Conservation (phyloP, 2,329 filamentous ascomycete species). For the Talaromyces verruculosus region DNA sequence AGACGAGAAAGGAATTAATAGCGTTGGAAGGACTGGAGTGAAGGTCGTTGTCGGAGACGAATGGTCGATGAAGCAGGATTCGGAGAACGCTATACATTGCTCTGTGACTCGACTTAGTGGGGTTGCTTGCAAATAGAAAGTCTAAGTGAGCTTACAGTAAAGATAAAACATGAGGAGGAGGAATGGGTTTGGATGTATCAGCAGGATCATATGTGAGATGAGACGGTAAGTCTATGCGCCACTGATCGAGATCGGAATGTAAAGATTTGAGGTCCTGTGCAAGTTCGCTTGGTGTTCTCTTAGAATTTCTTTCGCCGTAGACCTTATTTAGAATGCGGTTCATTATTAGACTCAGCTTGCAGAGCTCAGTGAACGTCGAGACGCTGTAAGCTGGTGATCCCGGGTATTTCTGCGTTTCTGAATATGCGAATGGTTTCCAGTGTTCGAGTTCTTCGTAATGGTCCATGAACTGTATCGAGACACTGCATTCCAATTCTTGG, state of each 20-base stretch:
- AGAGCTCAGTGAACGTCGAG: constrained; percentile 39
- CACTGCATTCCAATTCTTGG: constrained; percentile 48
- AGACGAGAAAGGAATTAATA: constrained; percentile 48
- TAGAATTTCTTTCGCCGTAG: constrained; percentile 47
- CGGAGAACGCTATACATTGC: constrained; percentile 54
- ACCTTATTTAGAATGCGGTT: constrained; percentile 49
- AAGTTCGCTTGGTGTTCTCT: constrained; percentile 35
- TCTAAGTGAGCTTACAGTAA: constrained; percentile 29
- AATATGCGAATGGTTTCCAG: constrained; percentile 50
- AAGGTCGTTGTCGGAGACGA: constrained; percentile 46
- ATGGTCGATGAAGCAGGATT: constrained; percentile 57
- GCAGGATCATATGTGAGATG: constrained; percentile 44
- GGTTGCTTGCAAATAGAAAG: not conserved
- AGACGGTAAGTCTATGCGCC: constrained; percentile 44
- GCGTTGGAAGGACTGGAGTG: constrained; percentile 46
- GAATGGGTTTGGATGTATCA: constrained; percentile 29
- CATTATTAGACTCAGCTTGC: constrained; percentile 49
- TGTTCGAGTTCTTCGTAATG: constrained; percentile 55
- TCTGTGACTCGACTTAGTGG: not conserved
- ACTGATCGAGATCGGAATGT: constrained; percentile 45
- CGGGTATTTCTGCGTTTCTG: constrained; percentile 31
- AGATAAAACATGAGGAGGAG: constrained; percentile 50
- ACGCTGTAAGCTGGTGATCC: constrained; percentile 37
- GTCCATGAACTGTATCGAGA: constrained; percentile 45
- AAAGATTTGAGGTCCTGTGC: constrained; percentile 40